These are phyloP conservation scores for Debaryomycetaceae sp. DNA, from an alignment of 1,139 yeast genomes.

Conservation along the genomic window DNA sequence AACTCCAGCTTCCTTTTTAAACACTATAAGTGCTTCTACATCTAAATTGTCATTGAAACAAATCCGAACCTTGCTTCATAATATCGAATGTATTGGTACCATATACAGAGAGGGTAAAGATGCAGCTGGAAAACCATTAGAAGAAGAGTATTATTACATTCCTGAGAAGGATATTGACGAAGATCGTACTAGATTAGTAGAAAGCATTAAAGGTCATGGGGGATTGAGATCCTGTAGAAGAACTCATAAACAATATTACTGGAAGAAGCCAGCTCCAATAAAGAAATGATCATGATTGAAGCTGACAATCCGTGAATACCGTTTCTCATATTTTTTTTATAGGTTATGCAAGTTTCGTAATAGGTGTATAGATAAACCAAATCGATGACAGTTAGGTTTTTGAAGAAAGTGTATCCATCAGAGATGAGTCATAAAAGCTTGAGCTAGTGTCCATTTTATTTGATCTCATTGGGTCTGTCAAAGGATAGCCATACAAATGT, in stretches of 20 bases:
- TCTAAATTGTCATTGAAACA: constrained; percentile 44
- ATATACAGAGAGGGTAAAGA: constrained; percentile 88
- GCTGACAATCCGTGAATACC: no score
- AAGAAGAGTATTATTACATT: constrained; percentile 88
- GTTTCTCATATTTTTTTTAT: no score
- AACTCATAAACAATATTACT: constrained; percentile 87
- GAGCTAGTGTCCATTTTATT: constrained; percentile 6
- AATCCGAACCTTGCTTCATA: constrained; percentile 48
- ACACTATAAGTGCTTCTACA: constrained; percentile 52
- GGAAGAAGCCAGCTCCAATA: constrained; percentile 70
- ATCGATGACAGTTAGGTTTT: not conserved
- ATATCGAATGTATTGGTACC: constrained; percentile 67
- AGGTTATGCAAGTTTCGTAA: no score
- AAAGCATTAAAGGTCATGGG: constrained; percentile 74
- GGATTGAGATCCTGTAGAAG: constrained; percentile 87
- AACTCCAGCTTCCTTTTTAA: constrained; percentile 72
- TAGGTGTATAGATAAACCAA: not conserved
- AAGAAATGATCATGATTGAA: constrained; percentile 22
- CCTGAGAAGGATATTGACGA: constrained; percentile 76
- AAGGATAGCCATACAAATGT: constrained; percentile 29
- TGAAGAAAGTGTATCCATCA: not conserved
- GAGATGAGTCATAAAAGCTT: constrained; percentile 6
- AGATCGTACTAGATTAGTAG: constrained; percentile 67
- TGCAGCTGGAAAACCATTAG: constrained; percentile 92
- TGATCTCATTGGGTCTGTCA: constrained; percentile 16